phyloP scores from a whole-genome alignment of 106 monocot species.

The Acanthochlamys bracteata region DNA sequence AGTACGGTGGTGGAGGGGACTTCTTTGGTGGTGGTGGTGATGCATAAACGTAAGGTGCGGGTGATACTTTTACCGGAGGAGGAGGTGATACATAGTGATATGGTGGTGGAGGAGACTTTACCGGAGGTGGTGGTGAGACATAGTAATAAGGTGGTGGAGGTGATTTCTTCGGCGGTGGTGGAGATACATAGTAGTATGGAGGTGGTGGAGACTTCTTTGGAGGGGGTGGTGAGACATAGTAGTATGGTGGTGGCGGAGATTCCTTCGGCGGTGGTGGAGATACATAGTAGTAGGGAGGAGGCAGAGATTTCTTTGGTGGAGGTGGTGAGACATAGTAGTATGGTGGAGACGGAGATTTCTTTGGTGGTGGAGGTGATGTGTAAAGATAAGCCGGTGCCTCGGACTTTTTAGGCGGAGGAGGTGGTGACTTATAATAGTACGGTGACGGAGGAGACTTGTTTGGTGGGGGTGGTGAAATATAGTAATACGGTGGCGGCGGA shows the following conservation, averaged over 20 bases:
- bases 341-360: background rate
- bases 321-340: slow-evolving; percentile 7
- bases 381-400: background rate
- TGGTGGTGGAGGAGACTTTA: slow-evolving; percentile 10
- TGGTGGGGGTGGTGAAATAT: slow-evolving; percentile 11
- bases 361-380: slow-evolving; percentile 1
- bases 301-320: background rate
- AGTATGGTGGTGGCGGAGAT: slow-evolving; percentile 5
- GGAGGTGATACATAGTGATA: slow-evolving; percentile 11
- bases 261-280: background rate
- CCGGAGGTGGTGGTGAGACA: slow-evolving; percentile 15
- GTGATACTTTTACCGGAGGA: background rate
- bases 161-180: background rate
- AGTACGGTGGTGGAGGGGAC: background rate
- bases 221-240: background rate
- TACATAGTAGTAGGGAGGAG: slow-evolving; percentile 3
- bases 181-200: slow-evolving; percentile 3
- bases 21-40: slow-evolving; percentile 4
- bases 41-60: slow-evolving; percentile 2
- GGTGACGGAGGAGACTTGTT: background rate
- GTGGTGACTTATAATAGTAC: background rate
- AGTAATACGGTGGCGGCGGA: slow-evolving; percentile 10
- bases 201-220: background rate
- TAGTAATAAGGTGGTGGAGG: slow-evolving; percentile 9
- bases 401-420: background rate